Evolutionary conservation across 2,329 filamentous ascomycete species (phyloP).

Genomic region (Juglanconis sp.): DNA sequence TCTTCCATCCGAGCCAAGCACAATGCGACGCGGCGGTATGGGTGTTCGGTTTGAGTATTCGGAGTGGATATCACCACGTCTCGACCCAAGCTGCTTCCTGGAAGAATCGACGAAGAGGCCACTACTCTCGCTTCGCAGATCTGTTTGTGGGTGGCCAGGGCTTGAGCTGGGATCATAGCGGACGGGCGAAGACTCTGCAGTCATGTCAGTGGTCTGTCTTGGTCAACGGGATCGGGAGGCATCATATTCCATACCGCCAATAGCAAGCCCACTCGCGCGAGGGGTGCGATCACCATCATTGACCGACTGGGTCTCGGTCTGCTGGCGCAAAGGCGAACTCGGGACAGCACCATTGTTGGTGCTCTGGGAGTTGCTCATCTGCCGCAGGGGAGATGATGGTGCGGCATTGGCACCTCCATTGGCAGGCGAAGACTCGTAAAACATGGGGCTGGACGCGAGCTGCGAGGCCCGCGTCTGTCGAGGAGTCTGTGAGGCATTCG

Average conservation of each 20-base stretch:
- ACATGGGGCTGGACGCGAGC: slow-evolving; percentile 75
- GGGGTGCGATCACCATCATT: slow-evolving; percentile 66
- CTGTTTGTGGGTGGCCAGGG: slow-evolving; percentile 68
- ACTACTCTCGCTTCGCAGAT: slow-evolving; percentile 79
- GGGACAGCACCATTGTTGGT: slow-evolving; percentile 40
- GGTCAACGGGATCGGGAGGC: too few relatives aligned
- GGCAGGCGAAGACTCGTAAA: slow-evolving; percentile 58
- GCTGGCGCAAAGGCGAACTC: slow-evolving; percentile 59
- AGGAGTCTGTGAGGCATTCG: slow-evolving; percentile 10
- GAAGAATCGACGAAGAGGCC: slow-evolving; percentile 74
- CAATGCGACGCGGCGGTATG: slow-evolving; percentile 50
- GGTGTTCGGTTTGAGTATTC: slow-evolving; percentile 62
- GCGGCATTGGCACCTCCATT: slow-evolving; percentile 32
- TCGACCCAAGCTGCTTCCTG: slow-evolving; percentile 38
- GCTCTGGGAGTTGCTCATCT: slow-evolving; percentile 56
- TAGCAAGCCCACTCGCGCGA: slow-evolving; percentile 57
- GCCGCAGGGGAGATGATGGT: slow-evolving; percentile 51
- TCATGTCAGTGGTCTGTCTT: neutral
- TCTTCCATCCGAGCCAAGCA: slow-evolving; percentile 57
- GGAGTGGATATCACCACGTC: slow-evolving; percentile 82
- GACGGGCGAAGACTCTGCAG: slow-evolving; percentile 83
- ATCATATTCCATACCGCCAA: slow-evolving; percentile 56
- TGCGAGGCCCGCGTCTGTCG: slow-evolving; percentile 44
- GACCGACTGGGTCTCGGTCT: slow-evolving; percentile 53
- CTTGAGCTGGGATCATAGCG: slow-evolving; percentile 89